These are phyloP conservation scores for Chalciporus sphaerocephalus DNA, from an alignment of 768 basidiomycete species.

Conservation along the genomic window DNA sequence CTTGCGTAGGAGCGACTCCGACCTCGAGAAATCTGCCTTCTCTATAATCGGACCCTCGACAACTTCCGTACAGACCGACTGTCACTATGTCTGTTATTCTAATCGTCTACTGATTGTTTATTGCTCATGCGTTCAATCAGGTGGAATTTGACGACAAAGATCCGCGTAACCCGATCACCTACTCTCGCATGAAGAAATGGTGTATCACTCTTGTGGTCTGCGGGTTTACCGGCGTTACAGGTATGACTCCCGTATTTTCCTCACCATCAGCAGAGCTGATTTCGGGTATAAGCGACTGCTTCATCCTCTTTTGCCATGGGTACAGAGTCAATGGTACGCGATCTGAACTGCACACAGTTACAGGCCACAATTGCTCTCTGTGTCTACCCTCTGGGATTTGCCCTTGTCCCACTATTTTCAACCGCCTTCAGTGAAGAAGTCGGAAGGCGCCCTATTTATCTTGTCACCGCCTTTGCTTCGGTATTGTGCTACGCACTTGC, in stretches of 20 bases:
- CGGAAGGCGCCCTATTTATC: slow-evolving; percentile 57
- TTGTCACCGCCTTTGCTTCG: slow-evolving; percentile 44
- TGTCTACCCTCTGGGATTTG: slow-evolving; percentile 59
- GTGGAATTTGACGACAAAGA: slow-evolving; percentile 38
- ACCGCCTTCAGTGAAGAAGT: slow-evolving; percentile 70
- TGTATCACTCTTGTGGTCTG: slow-evolving; percentile 31
- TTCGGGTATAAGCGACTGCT: slow-evolving; percentile 40
- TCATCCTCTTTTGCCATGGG: slow-evolving; percentile 54
- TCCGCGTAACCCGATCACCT: slow-evolving; percentile 36
- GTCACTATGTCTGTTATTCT: slow-evolving; percentile 13
- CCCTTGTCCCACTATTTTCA: slow-evolving; percentile 55
- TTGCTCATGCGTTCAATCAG: slow-evolving; percentile 17
- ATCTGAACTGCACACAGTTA: slow-evolving; percentile 40
- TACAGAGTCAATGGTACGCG: slow-evolving; percentile 47
- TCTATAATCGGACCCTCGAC: slow-evolving; percentile 3
- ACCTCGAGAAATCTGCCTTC: slow-evolving; percentile 10
- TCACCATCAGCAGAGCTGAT: not conserved
- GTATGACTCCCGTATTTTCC: slow-evolving; percentile 9
- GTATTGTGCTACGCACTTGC: slow-evolving; percentile 38
- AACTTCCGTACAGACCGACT: not conserved
- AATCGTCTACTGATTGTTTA: not conserved
- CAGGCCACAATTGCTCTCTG: slow-evolving; percentile 46
- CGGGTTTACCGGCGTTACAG: slow-evolving; percentile 27
- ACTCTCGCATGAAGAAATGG: slow-evolving; percentile 39
- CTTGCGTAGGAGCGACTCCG: not conserved